Percentiles rank a stretch among this genome's conserved stretches.
Evolutionary conservation across 1,284 basidiomycete species (phyloP).

Genomic region (Peniophora sp.): DNA sequence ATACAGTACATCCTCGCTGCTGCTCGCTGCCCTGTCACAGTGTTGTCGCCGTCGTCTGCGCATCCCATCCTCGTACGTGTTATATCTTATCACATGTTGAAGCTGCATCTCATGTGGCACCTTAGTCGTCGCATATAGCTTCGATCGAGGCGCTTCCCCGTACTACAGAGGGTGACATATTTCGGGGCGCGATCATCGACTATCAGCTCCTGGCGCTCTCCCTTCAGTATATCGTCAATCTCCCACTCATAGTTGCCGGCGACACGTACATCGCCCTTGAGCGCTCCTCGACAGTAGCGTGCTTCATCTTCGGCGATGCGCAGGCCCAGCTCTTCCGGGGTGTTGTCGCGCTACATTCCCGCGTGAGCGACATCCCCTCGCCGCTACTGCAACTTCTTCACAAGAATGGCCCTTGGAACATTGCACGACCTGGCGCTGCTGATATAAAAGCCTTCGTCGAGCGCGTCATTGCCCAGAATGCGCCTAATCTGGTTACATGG

Average conservation of each 20-base stretch:
- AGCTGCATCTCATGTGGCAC: background rate
- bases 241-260: background rate
- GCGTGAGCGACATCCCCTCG: background rate
- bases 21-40: background rate
- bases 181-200: background rate
- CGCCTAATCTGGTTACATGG: background rate
- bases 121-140: background rate
- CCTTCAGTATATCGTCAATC: background rate
- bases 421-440: background rate
- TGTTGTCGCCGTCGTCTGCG: background rate
- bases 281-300: background rate
- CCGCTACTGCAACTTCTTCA: background rate
- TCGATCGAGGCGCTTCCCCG: too few relatives aligned
- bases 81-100: background rate
- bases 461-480: background rate
- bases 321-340: background rate
- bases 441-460: background rate
- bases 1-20: background rate
- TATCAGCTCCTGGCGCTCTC: background rate
- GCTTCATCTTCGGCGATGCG: background rate
- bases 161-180: too few relatives aligned
- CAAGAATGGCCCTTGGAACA: background rate
- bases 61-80: background rate
- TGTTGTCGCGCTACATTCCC: background rate
- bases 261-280: background rate